Evolutionary conservation across 2,329 filamentous ascomycete genomes (phyloP), one percentile per base, ranked within the genome.

Genomic region (Gyromitra esculenta): DNA sequence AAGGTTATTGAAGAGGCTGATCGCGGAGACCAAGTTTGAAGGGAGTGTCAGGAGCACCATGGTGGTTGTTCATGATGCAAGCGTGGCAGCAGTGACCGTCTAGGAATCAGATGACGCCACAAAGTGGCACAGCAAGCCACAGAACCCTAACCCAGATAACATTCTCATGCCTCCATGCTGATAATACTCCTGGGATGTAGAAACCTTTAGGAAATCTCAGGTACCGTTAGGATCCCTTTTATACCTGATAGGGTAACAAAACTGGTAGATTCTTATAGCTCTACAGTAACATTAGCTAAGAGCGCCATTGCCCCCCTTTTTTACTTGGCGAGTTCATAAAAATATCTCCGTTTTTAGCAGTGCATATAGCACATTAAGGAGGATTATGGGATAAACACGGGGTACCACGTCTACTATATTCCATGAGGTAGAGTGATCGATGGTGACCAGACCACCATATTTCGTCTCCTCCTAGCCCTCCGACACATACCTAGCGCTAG

Each of bases 11-110:
- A 74, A 78, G 31, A 57, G 63, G 15, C 37, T 50, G 62, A 78
- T 62, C 13, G 75, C 77, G 48, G 59, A 54, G 45, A 41, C 11
- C n/a, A 78, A 45, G 43, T 59, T 45, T 11, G 71, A 70, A n/a
- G 75, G 37, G 18, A 60, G 45, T 4, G 75, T 77, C 6, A 77
- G 70, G 25, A 59, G 70, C 31, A 78, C 77, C 77, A 78, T 78
- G 15, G 59, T 64, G 62, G n/a, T 56, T 48, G 54, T 75, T 31
- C 2, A 31, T 59, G 59, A 43, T 62, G 52, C 35, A 71, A 52
- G 50, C 64, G 63, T 60, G 65, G 52, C 65, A 57, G 59, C 65
- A 59, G 11, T 35, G 54, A 60, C 25, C 25, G 60, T 37, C 50
- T 7, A 35, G 43, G 9, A 9, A 48, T 35, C 25, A 1, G 11